phyloP scores from a whole-genome alignment of 192 early-diverging fungal species.

The Diversispora eburnea region DNA sequence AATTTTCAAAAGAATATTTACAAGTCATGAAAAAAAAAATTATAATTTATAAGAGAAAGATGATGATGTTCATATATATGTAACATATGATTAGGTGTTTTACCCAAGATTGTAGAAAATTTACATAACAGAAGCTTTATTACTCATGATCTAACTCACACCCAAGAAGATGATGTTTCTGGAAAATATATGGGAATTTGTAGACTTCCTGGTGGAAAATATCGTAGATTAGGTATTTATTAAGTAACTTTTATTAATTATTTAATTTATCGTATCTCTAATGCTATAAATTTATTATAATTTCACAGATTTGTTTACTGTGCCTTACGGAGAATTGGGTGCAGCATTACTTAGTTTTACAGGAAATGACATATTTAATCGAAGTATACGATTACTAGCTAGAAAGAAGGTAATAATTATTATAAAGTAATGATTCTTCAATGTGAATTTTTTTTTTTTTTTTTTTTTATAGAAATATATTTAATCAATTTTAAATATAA shows the following conservation, averaged over 20 bases:
- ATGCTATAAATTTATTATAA: not conserved
- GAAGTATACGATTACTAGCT: slow-evolving; percentile 20
- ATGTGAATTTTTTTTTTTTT: not conserved
- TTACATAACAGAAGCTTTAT: not conserved
- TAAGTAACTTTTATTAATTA: not conserved
- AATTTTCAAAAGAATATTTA: not conserved
- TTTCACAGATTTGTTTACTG: not conserved
- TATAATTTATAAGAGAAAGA: not conserved
- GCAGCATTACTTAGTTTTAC: slow-evolving; percentile 2
- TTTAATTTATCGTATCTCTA: not conserved
- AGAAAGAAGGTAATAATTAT: slow-evolving; percentile 8
- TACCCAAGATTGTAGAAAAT: not conserved
- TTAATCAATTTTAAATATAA: not conserved
- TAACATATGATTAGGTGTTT: not conserved
- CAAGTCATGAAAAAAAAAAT: not conserved
- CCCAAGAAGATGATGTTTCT: not conserved
- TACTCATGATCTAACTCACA: not conserved
- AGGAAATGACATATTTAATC: slow-evolving; percentile 15
- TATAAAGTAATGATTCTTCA: not conserved
- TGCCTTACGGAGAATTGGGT: not conserved
- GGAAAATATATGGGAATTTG: slow-evolving; percentile 16
- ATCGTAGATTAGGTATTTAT: slow-evolving; percentile 2
- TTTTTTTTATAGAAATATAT: not conserved
- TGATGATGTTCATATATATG: not conserved
- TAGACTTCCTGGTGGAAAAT: slow-evolving; percentile 5